Percentiles rank a stretch among this genome's conserved stretches.
phyloP scores from a whole-genome alignment of 176 grass and related monocot species.

The Metroxylon sagu region DNA sequence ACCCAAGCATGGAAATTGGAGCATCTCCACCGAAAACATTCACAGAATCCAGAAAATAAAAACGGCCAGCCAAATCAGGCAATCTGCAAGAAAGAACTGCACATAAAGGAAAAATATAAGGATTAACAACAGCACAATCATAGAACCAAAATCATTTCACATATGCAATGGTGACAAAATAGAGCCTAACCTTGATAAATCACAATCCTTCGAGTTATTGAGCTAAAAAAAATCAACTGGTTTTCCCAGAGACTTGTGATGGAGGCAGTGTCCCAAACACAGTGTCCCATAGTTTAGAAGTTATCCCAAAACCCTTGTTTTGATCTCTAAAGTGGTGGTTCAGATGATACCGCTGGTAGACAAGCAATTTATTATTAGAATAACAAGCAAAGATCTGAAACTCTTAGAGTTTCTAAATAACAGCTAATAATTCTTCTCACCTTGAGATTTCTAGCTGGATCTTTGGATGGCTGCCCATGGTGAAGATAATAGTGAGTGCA shows the following conservation, averaged over 20 bases:
- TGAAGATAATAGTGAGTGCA: constrained; percentile 93
- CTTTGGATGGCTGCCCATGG: constrained; percentile 73
- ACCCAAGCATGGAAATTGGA: too few species aligned
- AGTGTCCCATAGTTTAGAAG: constrained; percentile 70
- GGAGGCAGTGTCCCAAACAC: constrained; percentile 70
- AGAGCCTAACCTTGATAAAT: constrained; percentile 39
- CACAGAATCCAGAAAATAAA: too few species aligned
- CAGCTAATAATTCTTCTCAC: constrained; percentile 11
- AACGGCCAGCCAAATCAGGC: too few species aligned
- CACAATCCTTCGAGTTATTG: constrained; percentile 27
- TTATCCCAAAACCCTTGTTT: constrained; percentile 86
- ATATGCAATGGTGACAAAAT: background rate
- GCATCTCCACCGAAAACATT: too few species aligned
- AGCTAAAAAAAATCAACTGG: constrained; percentile 32
- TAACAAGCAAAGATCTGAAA: too few species aligned
- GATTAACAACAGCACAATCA: too few species aligned
- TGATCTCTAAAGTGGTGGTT: constrained; percentile 89
- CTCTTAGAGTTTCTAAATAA: too few species aligned
- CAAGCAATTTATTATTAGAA: too few species aligned
- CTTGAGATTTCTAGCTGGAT: constrained; percentile 78
- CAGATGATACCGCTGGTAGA: constrained; percentile 70
- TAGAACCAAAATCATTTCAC: too few species aligned
- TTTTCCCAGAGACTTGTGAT: constrained; percentile 20
- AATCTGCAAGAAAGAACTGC: too few species aligned
- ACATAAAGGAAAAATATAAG: too few species aligned